These are phyloP conservation scores for Penicillium frequentans DNA, from an alignment of 2,329 filamentous ascomycete genomes.

Conservation along the genomic window DNA sequence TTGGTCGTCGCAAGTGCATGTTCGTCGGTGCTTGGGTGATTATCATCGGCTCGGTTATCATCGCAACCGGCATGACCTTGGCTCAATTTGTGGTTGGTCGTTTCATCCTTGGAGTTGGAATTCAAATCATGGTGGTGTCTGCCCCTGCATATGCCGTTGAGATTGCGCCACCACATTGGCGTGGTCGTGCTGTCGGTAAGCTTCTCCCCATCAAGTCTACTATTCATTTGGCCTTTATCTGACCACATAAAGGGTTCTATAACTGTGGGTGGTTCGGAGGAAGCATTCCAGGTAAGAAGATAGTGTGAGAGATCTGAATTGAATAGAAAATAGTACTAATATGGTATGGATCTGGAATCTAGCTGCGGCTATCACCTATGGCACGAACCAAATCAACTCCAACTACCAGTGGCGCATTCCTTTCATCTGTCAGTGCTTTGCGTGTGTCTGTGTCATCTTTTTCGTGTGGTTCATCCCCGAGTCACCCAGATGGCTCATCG, in stretches of 20 bases:
- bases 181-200: conserved; percentile 49
- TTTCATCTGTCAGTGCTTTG: conserved; percentile 65
- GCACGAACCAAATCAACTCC: conserved; percentile 46
- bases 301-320: too few species aligned
- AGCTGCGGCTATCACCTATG: conserved; percentile 53
- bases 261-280: conserved; percentile 58
- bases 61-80: conserved; percentile 37
- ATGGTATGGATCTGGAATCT: too few species aligned
- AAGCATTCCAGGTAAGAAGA: too few species aligned
- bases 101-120: conserved; percentile 50
- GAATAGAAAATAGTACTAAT: too few species aligned
- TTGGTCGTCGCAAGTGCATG: conserved; percentile 50
- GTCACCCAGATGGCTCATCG: conserved; percentile 55
- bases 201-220: not conserved
- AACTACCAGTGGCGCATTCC: conserved; percentile 63
- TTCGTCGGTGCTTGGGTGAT: conserved; percentile 47
- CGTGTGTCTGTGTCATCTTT: conserved; percentile 56
- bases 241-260: too few species aligned
- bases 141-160: conserved; percentile 53
- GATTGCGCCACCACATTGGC: conserved; percentile 52
- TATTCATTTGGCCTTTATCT: too few species aligned
- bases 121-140: conserved; percentile 51
- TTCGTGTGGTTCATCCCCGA: conserved; percentile 67
- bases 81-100: conserved; percentile 49
- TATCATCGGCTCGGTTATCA: conserved; percentile 47